Conservation (phyloP, 73 alveolate species). For the Symbiodinium natans region DNA sequence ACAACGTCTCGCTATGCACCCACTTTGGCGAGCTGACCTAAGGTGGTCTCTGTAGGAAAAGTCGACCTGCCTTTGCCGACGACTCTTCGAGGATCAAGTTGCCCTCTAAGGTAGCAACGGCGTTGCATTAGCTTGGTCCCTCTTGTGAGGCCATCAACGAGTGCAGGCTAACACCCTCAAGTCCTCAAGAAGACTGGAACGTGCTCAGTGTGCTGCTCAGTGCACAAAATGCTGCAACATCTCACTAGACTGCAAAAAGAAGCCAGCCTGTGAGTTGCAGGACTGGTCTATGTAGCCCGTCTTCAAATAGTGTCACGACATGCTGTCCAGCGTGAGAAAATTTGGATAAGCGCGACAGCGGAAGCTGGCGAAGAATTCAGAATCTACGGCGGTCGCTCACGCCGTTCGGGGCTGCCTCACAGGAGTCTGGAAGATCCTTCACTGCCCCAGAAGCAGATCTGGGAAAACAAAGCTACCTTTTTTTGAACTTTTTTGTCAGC, state of each 20-base stretch:
- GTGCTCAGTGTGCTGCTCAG: too few species aligned
- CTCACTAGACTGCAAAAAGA: neutral
- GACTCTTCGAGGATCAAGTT: neutral
- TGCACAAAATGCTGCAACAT: too few species aligned
- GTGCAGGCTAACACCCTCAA: too few species aligned
- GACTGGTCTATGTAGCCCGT: neutral
- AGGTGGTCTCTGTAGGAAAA: neutral
- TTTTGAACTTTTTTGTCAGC: neutral
- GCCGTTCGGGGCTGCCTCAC: neutral
- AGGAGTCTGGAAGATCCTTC: neutral
- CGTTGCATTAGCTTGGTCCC: neutral
- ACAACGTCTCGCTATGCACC: too few species aligned
- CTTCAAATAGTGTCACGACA: neutral
- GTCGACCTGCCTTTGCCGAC: neutral
- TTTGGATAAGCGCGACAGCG: neutral
- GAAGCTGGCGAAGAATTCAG: neutral
- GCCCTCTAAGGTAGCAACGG: neutral
- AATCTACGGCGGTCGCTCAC: neutral
- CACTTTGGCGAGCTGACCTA: neutral
- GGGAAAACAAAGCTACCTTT: too few species aligned
- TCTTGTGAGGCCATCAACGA: neutral
- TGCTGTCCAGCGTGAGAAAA: neutral
- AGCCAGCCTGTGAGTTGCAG: neutral
- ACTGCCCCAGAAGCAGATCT: too few species aligned
- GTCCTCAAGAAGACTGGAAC: too few species aligned